phyloP scores from a whole-genome alignment of 805 yeast species.

The Candida morakotiae region DNA sequence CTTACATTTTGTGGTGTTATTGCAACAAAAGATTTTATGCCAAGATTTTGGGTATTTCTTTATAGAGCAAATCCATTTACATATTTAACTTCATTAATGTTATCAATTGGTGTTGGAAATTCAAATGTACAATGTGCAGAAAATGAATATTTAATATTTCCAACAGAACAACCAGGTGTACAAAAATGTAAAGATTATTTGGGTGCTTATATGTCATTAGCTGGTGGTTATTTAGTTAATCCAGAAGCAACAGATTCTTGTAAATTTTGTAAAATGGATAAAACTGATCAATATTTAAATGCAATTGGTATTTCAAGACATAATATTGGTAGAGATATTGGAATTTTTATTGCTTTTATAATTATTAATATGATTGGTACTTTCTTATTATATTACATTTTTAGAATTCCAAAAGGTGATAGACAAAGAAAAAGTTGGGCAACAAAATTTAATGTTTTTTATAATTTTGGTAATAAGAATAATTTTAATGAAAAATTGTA shows the following conservation, averaged over 20 bases:
- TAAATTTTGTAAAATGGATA: slow-evolving; percentile 20
- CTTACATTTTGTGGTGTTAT: slow-evolving; percentile 78
- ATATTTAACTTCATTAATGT: slow-evolving; percentile 26
- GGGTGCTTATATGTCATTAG: slow-evolving; percentile 16
- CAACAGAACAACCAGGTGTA: slow-evolving; percentile 18
- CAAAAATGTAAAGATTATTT: slow-evolving; percentile 26
- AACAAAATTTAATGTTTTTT: neutral
- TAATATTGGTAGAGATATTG: slow-evolving; percentile 24
- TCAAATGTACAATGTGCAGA: slow-evolving; percentile 19
- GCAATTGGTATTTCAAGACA: slow-evolving; percentile 17
- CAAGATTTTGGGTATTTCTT: slow-evolving; percentile 57
- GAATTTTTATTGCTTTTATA: slow-evolving; percentile 24
- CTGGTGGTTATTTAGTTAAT: slow-evolving; percentile 21
- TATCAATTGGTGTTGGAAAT: slow-evolving; percentile 27
- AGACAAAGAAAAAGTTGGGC: slow-evolving; percentile 11
- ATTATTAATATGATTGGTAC: slow-evolving; percentile 23
- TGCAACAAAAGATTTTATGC: slow-evolving; percentile 47
- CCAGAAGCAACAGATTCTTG: slow-evolving; percentile 16
- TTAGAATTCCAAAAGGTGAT: slow-evolving; percentile 35
- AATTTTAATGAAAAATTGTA: slow-evolving; percentile 1
- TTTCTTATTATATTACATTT: slow-evolving; percentile 34
- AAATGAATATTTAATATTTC: slow-evolving; percentile 19
- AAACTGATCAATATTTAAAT: slow-evolving; percentile 25
- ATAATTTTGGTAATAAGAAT: neutral
- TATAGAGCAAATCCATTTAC: slow-evolving; percentile 34